Conservation (phyloP, 2,329 filamentous ascomycete genomes). For the Cladorrhinum sp. region DNA sequence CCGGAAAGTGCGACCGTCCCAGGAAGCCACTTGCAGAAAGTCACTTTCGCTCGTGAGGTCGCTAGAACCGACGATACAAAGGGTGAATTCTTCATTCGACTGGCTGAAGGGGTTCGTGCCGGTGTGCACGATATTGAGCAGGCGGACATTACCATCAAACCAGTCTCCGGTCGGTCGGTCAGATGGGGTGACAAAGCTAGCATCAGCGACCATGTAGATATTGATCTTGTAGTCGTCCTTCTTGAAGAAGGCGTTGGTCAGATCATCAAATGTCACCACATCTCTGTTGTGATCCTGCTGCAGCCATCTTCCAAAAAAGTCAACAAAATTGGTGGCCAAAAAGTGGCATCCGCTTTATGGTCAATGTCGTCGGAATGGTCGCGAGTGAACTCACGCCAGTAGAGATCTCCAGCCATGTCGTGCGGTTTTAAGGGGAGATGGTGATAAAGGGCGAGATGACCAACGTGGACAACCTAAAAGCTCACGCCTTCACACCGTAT, state of each 20-base stretch:
- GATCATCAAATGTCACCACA: background rate
- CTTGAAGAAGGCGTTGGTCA: background rate
- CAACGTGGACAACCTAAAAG: too few species aligned
- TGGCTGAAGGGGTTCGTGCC: background rate
- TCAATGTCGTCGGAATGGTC: background rate
- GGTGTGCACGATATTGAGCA: background rate
- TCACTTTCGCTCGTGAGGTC: background rate
- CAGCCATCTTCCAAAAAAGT: conserved; percentile 7
- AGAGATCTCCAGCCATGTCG: conserved; percentile 1
- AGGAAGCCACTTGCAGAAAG: conserved; percentile 6
- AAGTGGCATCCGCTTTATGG: background rate
- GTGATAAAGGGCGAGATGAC: too few species aligned
- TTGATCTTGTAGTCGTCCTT: background rate
- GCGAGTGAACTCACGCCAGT: conserved; percentile 7
- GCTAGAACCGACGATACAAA: conserved; percentile 2
- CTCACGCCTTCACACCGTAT: too few species aligned
- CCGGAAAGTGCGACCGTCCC: background rate
- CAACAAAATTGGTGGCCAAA: conserved; percentile 3
- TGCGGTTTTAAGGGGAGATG: background rate
- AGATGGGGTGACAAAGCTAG: background rate
- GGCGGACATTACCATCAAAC: background rate
- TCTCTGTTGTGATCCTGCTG: background rate
- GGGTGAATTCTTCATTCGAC: background rate
- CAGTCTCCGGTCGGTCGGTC: background rate
- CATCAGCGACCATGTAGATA: conserved; percentile 1